Percentiles rank a stretch among this genome's conserved stretches.
These are phyloP conservation scores for Saturnispora besseyi DNA, from an alignment of 805 yeast species.

Conservation along the genomic window DNA sequence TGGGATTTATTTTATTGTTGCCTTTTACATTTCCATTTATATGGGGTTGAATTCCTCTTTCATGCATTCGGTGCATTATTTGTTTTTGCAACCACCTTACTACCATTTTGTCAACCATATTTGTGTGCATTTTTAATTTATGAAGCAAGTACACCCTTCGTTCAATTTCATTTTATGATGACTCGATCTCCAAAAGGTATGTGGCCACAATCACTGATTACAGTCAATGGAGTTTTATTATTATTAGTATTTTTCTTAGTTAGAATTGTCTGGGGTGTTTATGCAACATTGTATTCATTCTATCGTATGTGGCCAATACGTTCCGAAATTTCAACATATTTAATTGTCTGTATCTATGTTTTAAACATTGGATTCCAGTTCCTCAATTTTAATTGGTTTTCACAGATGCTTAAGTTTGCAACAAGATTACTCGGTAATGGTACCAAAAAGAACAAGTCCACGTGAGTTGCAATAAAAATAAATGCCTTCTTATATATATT, in stretches of 20 bases:
- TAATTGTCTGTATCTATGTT: constrained; percentile 41
- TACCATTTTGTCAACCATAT: constrained; percentile 74
- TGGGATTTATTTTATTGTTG: constrained; percentile 81
- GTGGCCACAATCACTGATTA: constrained; percentile 43
- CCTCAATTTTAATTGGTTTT: constrained; percentile 80
- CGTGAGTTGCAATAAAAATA: neutral
- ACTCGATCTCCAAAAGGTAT: constrained; percentile 63
- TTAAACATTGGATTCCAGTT: constrained; percentile 56
- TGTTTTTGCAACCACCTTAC: constrained; percentile 55
- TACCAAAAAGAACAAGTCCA: neutral
- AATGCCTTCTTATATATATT: too few relatives aligned
- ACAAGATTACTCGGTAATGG: neutral
- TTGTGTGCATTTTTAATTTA: constrained; percentile 75
- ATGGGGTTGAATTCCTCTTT: constrained; percentile 72
- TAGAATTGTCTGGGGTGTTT: constrained; percentile 82
- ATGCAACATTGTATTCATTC: constrained; percentile 54
- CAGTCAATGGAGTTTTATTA: constrained; percentile 64
- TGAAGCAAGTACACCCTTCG: constrained; percentile 91
- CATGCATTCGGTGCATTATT: constrained; percentile 79
- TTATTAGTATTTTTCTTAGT: constrained; percentile 64
- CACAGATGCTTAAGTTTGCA: constrained; percentile 74
- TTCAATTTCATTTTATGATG: constrained; percentile 88
- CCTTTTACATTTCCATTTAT: constrained; percentile 47
- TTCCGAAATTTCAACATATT: constrained; percentile 34
- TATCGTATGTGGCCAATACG: constrained; percentile 34